Evolutionary conservation across 768 basidiomycete genomes (phyloP).

Genomic region (Rhizopogon vinicolor): DNA sequence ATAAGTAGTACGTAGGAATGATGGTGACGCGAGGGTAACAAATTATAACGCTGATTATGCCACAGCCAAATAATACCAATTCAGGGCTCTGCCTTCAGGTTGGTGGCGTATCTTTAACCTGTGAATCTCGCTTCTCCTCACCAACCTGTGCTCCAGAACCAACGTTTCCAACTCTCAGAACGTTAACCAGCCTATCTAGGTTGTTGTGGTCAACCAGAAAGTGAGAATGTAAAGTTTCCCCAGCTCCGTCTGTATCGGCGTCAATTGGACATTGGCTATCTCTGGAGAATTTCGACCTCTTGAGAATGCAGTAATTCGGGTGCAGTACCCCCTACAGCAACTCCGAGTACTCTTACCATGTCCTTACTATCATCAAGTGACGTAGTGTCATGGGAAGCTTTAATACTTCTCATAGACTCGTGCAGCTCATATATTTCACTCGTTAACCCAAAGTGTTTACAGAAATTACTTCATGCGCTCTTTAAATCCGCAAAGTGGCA

Average conservation of each 20-base stretch:
- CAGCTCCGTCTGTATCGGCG: neutral
- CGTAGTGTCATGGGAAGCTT: neutral
- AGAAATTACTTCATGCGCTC: neutral
- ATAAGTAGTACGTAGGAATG: neutral
- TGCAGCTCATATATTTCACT: neutral
- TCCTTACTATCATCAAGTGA: neutral
- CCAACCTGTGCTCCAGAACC: too few species aligned
- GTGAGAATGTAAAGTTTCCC: too few species aligned
- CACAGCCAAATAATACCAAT: neutral
- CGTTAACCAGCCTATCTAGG: too few species aligned
- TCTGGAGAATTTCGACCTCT: neutral
- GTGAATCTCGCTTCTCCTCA: too few species aligned
- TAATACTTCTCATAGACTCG: neutral
- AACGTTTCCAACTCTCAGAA: too few species aligned
- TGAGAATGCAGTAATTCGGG: neutral
- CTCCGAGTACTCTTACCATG: neutral
- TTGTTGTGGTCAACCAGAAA: too few species aligned
- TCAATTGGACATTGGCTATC: neutral
- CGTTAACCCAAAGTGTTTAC: neutral
- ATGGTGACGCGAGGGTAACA: neutral
- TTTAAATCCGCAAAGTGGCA: neutral
- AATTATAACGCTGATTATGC: constrained; percentile 11
- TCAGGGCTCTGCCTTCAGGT: too few species aligned
- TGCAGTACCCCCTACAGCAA: neutral
- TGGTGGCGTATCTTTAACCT: too few species aligned